Evolutionary conservation across 805 yeast species (phyloP).

Genomic region (Wickerhamomyces chambardii): DNA sequence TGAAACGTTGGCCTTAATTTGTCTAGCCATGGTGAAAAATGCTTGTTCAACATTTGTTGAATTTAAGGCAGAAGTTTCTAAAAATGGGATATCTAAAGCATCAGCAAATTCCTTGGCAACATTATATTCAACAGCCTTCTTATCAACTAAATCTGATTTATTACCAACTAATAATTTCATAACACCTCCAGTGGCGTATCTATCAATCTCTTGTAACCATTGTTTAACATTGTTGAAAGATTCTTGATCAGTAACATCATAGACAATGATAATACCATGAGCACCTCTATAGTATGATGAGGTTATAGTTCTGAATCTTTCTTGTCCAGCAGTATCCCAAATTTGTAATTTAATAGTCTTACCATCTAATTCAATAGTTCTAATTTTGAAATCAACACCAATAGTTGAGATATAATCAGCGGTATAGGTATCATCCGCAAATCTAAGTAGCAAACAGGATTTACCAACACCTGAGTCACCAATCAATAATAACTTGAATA

Average conservation of each 20-base stretch:
- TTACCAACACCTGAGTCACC: slow-evolving; percentile 99
- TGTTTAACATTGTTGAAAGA: slow-evolving; percentile 94
- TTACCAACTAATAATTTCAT: slow-evolving; percentile 94
- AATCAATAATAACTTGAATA: slow-evolving; percentile 88
- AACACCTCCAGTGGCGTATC: slow-evolving; percentile 97
- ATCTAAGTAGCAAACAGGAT: slow-evolving; percentile 88
- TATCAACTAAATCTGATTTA: slow-evolving; percentile 89
- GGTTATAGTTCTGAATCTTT: slow-evolving; percentile 95
- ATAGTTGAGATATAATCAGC: slow-evolving; percentile 96
- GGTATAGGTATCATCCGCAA: slow-evolving; percentile 95
- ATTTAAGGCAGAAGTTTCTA: slow-evolving; percentile 93
- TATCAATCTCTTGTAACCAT: slow-evolving; percentile 98
- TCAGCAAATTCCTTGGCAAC: slow-evolving; percentile 98
- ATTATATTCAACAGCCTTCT: slow-evolving; percentile 91
- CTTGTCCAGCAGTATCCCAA: slow-evolving; percentile 99
- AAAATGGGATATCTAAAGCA: slow-evolving; percentile 85
- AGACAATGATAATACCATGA: slow-evolving; percentile 95
- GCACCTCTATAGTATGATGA: slow-evolving; percentile 98
- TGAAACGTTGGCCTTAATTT: slow-evolving; percentile 93
- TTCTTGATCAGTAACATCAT: slow-evolving; percentile 97
- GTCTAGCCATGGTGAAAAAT: slow-evolving; percentile 97
- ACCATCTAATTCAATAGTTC: slow-evolving; percentile 91
- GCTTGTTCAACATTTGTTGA: slow-evolving; percentile 98
- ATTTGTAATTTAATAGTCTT: slow-evolving; percentile 96
- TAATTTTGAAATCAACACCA: slow-evolving; percentile 91